phyloP scores from a whole-genome alignment of 768 basidiomycete species.

The Gymnopilus junonius region DNA sequence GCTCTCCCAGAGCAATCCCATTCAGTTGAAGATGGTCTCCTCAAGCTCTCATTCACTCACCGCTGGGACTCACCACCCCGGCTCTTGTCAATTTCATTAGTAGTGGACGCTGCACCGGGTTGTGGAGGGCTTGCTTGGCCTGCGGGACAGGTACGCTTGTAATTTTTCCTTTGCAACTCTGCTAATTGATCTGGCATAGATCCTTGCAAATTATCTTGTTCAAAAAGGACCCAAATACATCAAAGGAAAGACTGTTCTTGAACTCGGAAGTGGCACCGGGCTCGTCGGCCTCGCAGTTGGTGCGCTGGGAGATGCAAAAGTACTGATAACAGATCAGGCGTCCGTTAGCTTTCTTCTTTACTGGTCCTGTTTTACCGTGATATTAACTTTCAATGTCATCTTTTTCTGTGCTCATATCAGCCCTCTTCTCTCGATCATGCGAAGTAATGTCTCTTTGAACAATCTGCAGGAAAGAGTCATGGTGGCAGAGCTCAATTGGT shows the following conservation, averaged over 20 bases:
- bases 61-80: conserved; percentile 21
- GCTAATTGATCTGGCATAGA: conserved; percentile 45
- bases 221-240: conserved; percentile 56
- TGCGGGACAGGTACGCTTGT: conserved; percentile 74
- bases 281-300: conserved; percentile 88
- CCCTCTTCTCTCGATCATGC: conserved; percentile 80
- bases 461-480: conserved; percentile 51
- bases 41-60: conserved; percentile 47
- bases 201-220: conserved; percentile 77
- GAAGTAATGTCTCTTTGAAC: conserved; percentile 72
- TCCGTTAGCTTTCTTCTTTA: conserved; percentile 46
- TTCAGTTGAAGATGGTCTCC: conserved; percentile 51
- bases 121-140: conserved; percentile 96
- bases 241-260: conserved; percentile 63
- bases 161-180: neutral
- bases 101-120: conserved; percentile 81
- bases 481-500: conserved; percentile 87
- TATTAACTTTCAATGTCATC: conserved; percentile 15
- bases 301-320: conserved; percentile 59
- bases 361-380: conserved; percentile 5
- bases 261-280: conserved; percentile 92
- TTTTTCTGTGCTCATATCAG: conserved; percentile 40
- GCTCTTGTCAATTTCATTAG: conserved; percentile 51
- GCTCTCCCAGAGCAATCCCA: conserved; percentile 59
- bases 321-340: conserved; percentile 92